Evolutionary conservation across 2,329 filamentous ascomycete genomes (phyloP).

Genomic region (Aspergillus candidus): DNA sequence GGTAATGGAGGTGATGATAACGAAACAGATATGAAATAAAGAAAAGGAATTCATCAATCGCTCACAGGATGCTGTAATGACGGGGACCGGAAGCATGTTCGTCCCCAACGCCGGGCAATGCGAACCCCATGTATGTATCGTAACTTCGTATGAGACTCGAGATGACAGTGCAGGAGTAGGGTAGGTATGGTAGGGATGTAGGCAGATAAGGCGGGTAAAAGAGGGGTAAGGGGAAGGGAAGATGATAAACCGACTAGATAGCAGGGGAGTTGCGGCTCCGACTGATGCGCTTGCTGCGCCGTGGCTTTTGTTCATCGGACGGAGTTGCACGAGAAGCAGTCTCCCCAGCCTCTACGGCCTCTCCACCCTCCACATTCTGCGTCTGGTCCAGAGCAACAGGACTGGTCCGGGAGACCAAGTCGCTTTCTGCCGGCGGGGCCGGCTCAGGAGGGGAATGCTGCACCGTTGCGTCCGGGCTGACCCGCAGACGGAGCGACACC

Average conservation of each 20-base stretch:
- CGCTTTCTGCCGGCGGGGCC: constrained; percentile 2
- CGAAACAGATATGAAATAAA: no score
- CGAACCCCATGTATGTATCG: not conserved
- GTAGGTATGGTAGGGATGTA: not conserved
- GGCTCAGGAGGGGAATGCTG: constrained; percentile 7
- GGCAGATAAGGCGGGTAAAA: not conserved
- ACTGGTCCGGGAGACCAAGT: constrained; percentile 7
- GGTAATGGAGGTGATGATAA: no score
- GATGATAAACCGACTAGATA: not conserved
- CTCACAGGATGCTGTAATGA: no score
- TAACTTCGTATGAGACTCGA: not conserved
- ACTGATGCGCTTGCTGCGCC: constrained; percentile 17
- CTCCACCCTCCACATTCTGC: no score
- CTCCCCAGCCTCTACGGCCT: no score
- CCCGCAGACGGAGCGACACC: constrained; percentile 31
- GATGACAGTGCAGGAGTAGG: not conserved
- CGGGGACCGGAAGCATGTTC: no score
- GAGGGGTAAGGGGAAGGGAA: not conserved
- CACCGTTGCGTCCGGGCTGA: constrained; percentile 21
- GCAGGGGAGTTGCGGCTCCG: constrained; percentile 12
- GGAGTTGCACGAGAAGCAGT: no score
- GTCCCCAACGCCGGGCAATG: no score
- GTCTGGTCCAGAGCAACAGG: no score
- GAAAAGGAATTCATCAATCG: no score
- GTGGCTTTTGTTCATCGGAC: constrained; percentile 12